Base-by-base conservation (phyloP, 352 stramenopile species). In the Phytophthora agathidicida region DNA sequence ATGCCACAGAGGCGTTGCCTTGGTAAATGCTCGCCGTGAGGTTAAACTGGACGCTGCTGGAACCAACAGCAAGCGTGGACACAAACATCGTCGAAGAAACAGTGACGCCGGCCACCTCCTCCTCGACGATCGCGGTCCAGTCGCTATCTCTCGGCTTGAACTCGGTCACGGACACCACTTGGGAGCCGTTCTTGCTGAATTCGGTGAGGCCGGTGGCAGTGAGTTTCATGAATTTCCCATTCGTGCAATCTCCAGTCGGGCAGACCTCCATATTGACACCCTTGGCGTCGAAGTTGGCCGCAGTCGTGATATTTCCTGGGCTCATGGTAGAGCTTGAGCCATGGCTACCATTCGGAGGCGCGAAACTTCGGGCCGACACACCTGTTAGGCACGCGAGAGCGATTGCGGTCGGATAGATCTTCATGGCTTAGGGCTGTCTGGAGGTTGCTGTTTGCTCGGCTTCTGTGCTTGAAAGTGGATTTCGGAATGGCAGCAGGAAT, bases 171-270 rank as follows among this genome's bases (percentile, higher is more conserved):
- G 41, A 38, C 16, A 49, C 16, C 2, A 70, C 48, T 20, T 55
- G n/a, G n/a, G n/a, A n/a, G n/a, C 13, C 1, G 31, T 36, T n/a
- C 46, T 52, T 22, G 33, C 28, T 3, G 30, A 72, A 8, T 37
- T 83, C 74, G 10, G 72, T 63, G 6, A 83, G 50, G 20, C 65
- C 71, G 0, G 47, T 36, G 17, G 80, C 59, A 7, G 54, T 41
- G 23, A 98, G 83, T 57, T 91, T 83, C 91, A 99, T 98, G 75
- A 97, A 98, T 30, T 94, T 98, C 23, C 84, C 82, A 42, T 90
- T 95, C 3, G 76, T 88, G 31, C 83, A 96, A 32, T 82, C 59
- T 13, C 68, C 68, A n/a, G 52, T 62, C 7, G 75, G 72, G 24
- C 75, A 83, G 0, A 86, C 47, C 20, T 70, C 20, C 33, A 86